Percentiles rank a stretch among this genome's conserved stretches.
These are phyloP conservation scores for Sambucus nigra DNA, from an alignment of 129 eudicot species.

Conservation along the genomic window DNA sequence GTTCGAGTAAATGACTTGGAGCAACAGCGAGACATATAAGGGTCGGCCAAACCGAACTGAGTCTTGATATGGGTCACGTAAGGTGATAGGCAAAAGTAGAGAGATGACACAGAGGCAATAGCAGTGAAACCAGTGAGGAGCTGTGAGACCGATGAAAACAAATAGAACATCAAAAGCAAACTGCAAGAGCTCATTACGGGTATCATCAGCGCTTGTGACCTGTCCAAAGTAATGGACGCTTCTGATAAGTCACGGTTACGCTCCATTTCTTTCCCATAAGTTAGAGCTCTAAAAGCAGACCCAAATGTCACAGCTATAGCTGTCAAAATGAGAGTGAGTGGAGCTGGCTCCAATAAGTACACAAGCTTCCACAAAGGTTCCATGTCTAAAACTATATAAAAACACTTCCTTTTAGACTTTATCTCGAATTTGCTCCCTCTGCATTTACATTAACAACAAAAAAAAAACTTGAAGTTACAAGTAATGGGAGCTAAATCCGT, in stretches of 20 bases:
- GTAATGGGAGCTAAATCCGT: neutral
- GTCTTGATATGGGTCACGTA: conserved; percentile 46
- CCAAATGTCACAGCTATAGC: conserved; percentile 79
- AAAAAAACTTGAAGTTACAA: neutral
- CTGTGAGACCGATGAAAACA: conserved; percentile 93
- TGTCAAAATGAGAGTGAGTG: conserved; percentile 68
- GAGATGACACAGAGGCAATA: conserved; percentile 62
- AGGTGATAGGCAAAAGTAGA: conserved; percentile 75
- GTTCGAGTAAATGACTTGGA: conserved; percentile 66
- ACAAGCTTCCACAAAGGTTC: conserved; percentile 82
- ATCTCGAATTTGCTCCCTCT: neutral
- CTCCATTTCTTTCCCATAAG: conserved; percentile 92
- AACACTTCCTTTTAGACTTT: neutral
- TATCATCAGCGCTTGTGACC: conserved; percentile 93
- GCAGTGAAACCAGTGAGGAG: conserved; percentile 89
- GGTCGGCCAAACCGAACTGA: conserved; percentile 63
- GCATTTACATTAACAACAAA: neutral
- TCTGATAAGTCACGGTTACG: conserved; percentile 75
- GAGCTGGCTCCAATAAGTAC: conserved; percentile 87
- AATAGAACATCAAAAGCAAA: conserved; percentile 80
- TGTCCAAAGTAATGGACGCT: conserved; percentile 80
- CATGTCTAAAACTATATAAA: conserved; percentile 31
- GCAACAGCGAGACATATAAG: conserved; percentile 66
- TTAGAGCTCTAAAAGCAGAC: conserved; percentile 78
- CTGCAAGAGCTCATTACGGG: conserved; percentile 96